Conservation (phyloP, 768 basidiomycete species). For the Calocybe cyanea region DNA sequence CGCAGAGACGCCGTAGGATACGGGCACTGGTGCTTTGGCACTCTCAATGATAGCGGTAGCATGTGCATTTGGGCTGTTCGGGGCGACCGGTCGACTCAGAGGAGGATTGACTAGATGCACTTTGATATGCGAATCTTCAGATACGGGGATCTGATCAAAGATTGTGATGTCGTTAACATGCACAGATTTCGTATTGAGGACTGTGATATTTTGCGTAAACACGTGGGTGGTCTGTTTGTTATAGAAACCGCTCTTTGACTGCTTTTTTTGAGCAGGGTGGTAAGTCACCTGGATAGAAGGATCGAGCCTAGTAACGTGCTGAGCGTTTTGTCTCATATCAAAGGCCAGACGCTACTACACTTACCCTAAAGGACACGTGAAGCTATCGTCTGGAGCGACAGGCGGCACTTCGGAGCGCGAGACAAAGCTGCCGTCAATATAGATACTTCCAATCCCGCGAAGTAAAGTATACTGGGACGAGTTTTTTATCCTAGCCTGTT, state of each 20-base stretch:
- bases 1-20: constrained; percentile 29
- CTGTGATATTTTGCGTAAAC: constrained; percentile 32
- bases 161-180: constrained; percentile 24
- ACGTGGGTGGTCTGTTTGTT: constrained; percentile 25
- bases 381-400: constrained; percentile 35
- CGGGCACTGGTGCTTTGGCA: constrained; percentile 20
- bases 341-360: neutral
- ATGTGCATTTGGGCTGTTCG: neutral
- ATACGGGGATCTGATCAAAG: constrained; percentile 33
- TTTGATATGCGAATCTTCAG: constrained; percentile 26
- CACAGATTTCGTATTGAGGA: constrained; percentile 31
- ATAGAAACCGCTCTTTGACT: constrained; percentile 30
- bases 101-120: constrained; percentile 29
- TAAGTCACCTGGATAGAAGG: constrained; percentile 35
- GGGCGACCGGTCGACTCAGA: constrained; percentile 7
- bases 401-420: constrained; percentile 28
- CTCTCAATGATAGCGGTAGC: constrained; percentile 18
- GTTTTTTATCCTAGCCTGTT: constrained; percentile 35
- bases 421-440: constrained; percentile 40
- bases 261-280: constrained; percentile 30
- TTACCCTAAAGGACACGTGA: constrained; percentile 38
- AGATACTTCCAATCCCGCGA: constrained; percentile 31
- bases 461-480: constrained; percentile 35
- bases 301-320: constrained; percentile 27
- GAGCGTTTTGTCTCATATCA: neutral